phyloP scores from a whole-genome alignment of 176 grass and related monocot genomes.

The Musa itinerans region DNA sequence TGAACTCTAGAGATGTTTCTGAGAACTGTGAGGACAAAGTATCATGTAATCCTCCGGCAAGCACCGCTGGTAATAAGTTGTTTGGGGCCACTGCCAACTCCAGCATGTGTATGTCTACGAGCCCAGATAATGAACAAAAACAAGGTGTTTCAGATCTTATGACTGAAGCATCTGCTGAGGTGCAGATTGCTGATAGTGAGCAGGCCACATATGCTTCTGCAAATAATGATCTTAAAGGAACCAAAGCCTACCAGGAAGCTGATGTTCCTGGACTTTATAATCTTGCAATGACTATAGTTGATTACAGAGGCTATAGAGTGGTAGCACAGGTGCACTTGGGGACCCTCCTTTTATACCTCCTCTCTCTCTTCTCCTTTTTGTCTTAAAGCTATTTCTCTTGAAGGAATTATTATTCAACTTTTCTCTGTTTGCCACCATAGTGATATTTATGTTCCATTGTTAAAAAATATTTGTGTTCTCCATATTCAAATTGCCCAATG shows the following conservation, averaged over 20 bases:
- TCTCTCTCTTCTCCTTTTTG: not conserved
- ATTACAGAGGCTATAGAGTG: conserved; percentile 97
- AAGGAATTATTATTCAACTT: too few relatives aligned
- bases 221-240: conserved; percentile 99
- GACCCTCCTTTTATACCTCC: not conserved
- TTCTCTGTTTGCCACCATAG: too few relatives aligned
- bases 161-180: conserved; percentile 48
- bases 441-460: not conserved
- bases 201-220: conserved; percentile 98
- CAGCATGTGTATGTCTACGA: not conserved
- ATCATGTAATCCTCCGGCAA: conserved; percentile 26
- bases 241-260: conserved; percentile 95
- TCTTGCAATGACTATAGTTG: conserved; percentile 98
- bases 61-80: conserved; percentile 1
- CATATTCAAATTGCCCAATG: too few relatives aligned
- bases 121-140: conserved; percentile 23
- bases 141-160: conserved; percentile 20
- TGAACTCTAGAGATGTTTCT: conserved; percentile 29
- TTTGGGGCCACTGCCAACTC: conserved; percentile 6
- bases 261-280: conserved; percentile 92
- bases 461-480: not conserved
- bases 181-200: conserved; percentile 73
- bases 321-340: conserved; percentile 66
- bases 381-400: not conserved
- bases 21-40: conserved; percentile 8